Evolutionary conservation across 2,329 filamentous ascomycete genomes (phyloP), one percentile per base, ranked within the genome.

Genomic region (Metarhizium sp.): DNA sequence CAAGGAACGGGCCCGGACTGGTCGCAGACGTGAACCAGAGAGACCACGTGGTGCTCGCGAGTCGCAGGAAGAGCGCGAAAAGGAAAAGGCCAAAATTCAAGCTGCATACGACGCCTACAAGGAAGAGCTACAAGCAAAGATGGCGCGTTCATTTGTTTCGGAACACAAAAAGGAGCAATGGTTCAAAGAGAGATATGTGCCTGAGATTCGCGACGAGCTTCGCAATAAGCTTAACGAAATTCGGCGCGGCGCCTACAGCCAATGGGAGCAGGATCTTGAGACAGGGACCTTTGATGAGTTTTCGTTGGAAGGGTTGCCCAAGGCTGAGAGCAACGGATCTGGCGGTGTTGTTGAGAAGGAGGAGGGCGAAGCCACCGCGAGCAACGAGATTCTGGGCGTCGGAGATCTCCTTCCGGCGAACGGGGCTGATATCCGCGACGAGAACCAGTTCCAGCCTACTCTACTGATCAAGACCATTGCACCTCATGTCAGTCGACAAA

Each of bases 401-500:
- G 87, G 92, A 50, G 94, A 97, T 69, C 77, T 97, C 51, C 82
- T 97, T 14, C 91, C 94, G 38, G 86, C 85, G 45, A 84, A 84
- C 60, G 90, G 88, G 32, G 90, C 88, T 51, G 92, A 97, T 60
- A 81, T 97, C 52, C 85, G 90, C 42, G 94, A 99, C 66, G 92
- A 96, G 62, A 88, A 87, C 51, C 81, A 94, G 36, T 85, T 87
- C 61, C 90, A 95, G 69, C 94, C 94, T 14, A 96, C 95, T 0
- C 79, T 99, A 18, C 82, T 99, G 50, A 96, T 99, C 78, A 99
- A 99, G 76, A 99, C 94, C 0, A 91, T 99, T 65, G 92, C 94
- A 4, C 94, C 94, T 7, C 95, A 95, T 57, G 94, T 99, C 59
- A 96, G 90, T 65, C 88, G 94, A 43, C 85, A 88, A 51, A 97